Evolutionary conservation across 1,139 yeast species (phyloP).

Genomic region (Kluyveromyces sp.): DNA sequence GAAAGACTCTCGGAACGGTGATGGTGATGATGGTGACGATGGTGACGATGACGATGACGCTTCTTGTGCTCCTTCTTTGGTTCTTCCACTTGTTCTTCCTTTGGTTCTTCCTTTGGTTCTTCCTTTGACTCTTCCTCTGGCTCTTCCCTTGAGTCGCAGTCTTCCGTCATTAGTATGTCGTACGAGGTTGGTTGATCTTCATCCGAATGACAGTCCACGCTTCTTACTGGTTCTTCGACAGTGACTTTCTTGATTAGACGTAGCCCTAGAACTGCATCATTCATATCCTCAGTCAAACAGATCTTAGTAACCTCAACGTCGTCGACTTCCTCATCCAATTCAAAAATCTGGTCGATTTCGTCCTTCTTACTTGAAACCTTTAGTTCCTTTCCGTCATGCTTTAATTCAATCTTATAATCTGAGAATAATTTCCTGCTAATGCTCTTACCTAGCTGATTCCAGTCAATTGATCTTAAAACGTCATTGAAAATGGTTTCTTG

Average conservation of each 20-base stretch:
- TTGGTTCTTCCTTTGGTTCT: neutral
- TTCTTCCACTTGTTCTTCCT: no score
- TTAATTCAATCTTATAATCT: constrained; percentile 23
- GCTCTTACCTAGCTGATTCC: constrained; percentile 15
- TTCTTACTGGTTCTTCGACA: neutral
- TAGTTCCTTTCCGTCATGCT: constrained; percentile 20
- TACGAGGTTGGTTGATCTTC: neutral
- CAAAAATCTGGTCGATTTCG: constrained; percentile 15
- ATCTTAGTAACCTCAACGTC: constrained; percentile 20
- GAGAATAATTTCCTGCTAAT: constrained; percentile 21
- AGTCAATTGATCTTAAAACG: constrained; percentile 17
- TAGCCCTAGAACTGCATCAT: constrained; percentile 17
- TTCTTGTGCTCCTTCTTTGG: no score
- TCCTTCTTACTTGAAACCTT: constrained; percentile 17
- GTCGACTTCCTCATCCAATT: constrained; percentile 16
- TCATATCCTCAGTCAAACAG: constrained; percentile 14
- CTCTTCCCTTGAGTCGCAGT: neutral
- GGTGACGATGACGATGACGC: no score
- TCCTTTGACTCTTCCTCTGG: neutral
- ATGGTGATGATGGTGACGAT: neutral
- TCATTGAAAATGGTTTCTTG: constrained; percentile 10
- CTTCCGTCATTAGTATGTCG: neutral
- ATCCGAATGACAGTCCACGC: neutral
- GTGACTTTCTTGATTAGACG: constrained; percentile 10
- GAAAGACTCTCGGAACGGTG: neutral